Evolutionary conservation across 768 basidiomycete species (phyloP).

Genomic region (Macrocybe gigantea): DNA sequence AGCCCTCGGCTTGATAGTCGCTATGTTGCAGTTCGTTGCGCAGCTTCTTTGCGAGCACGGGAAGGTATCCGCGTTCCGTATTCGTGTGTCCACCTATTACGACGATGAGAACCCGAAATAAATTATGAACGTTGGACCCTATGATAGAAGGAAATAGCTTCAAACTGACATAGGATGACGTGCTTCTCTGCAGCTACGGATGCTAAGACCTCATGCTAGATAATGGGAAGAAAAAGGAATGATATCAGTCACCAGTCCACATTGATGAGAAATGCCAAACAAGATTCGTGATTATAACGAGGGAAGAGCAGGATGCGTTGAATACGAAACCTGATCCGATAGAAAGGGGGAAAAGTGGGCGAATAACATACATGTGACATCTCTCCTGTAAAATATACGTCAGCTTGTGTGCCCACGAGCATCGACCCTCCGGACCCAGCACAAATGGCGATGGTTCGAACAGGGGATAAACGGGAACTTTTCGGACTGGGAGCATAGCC

Average conservation of each 20-base stretch:
- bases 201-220: slow-evolving; percentile 82
- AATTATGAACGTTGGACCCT: slow-evolving; percentile 10
- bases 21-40: slow-evolving; percentile 38
- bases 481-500: slow-evolving; percentile 35
- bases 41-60: slow-evolving; percentile 64
- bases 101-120: slow-evolving; percentile 2
- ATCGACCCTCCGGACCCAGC: slow-evolving; percentile 86
- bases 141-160: slow-evolving; percentile 19
- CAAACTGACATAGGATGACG: slow-evolving; percentile 75
- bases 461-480: slow-evolving; percentile 21
- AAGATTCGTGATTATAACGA: neutral
- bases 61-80: slow-evolving; percentile 92
- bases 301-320: neutral
- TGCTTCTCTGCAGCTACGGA: slow-evolving; percentile 70
- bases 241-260: slow-evolving; percentile 5
- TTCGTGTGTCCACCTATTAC: slow-evolving; percentile 86
- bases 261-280: neutral
- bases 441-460: slow-evolving; percentile 78
- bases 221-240: slow-evolving; percentile 13
- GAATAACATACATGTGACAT: slow-evolving; percentile 69
- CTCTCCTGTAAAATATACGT: slow-evolving; percentile 91
- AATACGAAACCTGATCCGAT: too few species aligned
- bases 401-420: slow-evolving; percentile 66
- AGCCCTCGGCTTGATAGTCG: slow-evolving; percentile 22
- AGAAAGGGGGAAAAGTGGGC: slow-evolving; percentile 2